Base-by-base conservation (phyloP, 1,139 yeast species). In the Suhomyces taliae region DNA sequence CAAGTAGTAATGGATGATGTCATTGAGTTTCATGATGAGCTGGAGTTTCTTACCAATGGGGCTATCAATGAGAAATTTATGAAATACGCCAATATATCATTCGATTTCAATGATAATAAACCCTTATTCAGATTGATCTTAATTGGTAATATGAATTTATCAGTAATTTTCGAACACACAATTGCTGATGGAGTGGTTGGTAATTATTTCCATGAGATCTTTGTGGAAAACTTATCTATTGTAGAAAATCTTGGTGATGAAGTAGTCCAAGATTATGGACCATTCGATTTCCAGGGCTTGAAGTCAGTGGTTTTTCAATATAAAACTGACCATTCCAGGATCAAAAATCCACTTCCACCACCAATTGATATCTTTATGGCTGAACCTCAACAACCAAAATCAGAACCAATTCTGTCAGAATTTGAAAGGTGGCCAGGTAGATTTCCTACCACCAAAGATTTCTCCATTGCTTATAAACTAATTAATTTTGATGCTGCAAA, bases 151-250 rank as follows among this genome's bases (percentile, higher is more conserved):
- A 43, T 48, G 27, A 53, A 64, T n/a, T 51, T 74, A 34, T 57
- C 66, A 6, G 67, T 56, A 2, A 62, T 64, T 0, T 65, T 72
- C 36, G 79, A 75, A 41, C 80, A 75, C 51, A 66, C 78, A 1
- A 62, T 72, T 29, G 68, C 65, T 11, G 80, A 75, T 55, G 80
- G 79, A 0, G 58, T 72, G 6, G 74, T 68, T n/a, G 78, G 70
- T 0, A 60, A 59, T 35, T 61, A 62, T 40, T 68, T 74, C 55
- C 78, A 74, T 49, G 72, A 73, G 53, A 59, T 64, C 10, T 63
- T 74, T 27, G 53, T 72, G 19, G 62, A 65, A 19, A 65, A 64
- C 42, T 55, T 71, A 47, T 63, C 62, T 1, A 54, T 47, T 36
- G 59, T 61, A 12, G 59, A 55, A 14, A 54, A 58, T 24, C 39